A percentile compares a stretch with the other conserved stretches of the same genome.
These are phyloP conservation scores for Neoarthrinium moseri DNA, from an alignment of 2,329 filamentous ascomycete genomes.

Conservation along the genomic window DNA sequence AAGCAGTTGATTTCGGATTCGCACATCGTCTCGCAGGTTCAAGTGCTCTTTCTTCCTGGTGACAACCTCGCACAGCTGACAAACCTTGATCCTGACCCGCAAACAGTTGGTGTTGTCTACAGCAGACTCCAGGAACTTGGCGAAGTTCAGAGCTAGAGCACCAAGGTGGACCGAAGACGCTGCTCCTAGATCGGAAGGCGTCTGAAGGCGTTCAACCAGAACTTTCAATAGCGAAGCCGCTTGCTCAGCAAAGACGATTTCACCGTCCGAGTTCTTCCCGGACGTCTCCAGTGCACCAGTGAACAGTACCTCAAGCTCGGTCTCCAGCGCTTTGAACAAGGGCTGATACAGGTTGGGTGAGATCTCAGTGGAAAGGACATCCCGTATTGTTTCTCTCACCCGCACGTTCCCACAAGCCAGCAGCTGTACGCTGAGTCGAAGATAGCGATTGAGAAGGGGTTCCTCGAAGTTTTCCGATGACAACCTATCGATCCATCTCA, in stretches of 20 bases:
- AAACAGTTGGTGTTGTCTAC: constrained; percentile 55
- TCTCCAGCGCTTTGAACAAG: constrained; percentile 63
- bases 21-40: constrained; percentile 67
- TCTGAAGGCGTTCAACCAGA: constrained; percentile 63
- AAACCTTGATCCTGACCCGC: constrained; percentile 68
- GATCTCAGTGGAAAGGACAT: constrained; percentile 65
- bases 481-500: constrained; percentile 65
- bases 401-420: constrained; percentile 63
- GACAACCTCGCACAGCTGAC: constrained; percentile 64
- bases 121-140: constrained; percentile 62
- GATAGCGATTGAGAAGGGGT: constrained; percentile 57
- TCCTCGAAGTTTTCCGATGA: constrained; percentile 60
- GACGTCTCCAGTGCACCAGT: constrained; percentile 52
- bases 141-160: constrained; percentile 62
- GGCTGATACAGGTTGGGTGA: constrained; percentile 60
- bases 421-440: constrained; percentile 63
- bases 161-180: constrained; percentile 65
- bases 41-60: constrained; percentile 66
- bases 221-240: constrained; percentile 62
- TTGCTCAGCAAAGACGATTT: constrained; percentile 67
- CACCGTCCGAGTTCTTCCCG: constrained; percentile 54
- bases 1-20: constrained; percentile 66
- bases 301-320: constrained; percentile 63
- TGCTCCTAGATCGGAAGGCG: constrained; percentile 59
- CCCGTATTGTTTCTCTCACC: constrained; percentile 65